phyloP scores from a whole-genome alignment of 495 filamentous ascomycete genomes.

The Polyplosphaeria fusca region DNA sequence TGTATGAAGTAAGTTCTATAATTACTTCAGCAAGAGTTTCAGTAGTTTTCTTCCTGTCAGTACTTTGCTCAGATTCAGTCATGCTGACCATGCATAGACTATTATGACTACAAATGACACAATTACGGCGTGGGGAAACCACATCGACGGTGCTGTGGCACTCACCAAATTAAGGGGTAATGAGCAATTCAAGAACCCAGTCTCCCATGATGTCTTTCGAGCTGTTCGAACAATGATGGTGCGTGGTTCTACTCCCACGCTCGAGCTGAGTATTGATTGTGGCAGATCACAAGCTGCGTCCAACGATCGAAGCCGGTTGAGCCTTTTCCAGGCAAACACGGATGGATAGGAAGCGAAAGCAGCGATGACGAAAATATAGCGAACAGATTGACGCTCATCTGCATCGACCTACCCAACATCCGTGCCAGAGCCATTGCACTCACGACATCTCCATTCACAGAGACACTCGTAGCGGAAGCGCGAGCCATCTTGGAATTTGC shows the following conservation, averaged over 20 bases:
- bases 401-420: constrained; percentile 35
- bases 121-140: constrained; percentile 33
- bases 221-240: constrained; percentile 39
- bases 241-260: neutral
- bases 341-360: constrained; percentile 29
- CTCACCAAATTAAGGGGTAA: constrained; percentile 35
- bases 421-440: constrained; percentile 22
- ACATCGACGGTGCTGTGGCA: constrained; percentile 39
- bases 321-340: constrained; percentile 30
- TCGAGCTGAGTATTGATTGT: neutral
- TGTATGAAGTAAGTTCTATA: constrained; percentile 36
- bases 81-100: constrained; percentile 19
- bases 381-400: constrained; percentile 36
- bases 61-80: neutral
- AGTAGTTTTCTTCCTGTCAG: constrained; percentile 3
- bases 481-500: constrained; percentile 27
- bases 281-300: constrained; percentile 36
- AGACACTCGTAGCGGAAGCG: constrained; percentile 6
- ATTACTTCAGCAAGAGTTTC: constrained; percentile 22
- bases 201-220: constrained; percentile 34
- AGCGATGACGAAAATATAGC: constrained; percentile 33
- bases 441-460: constrained; percentile 9
- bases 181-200: constrained; percentile 35
- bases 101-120: constrained; percentile 32
- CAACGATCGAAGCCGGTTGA: constrained; percentile 35